phyloP scores from a whole-genome alignment of 805 yeast genomes.

The Pichia ethanolica region DNA sequence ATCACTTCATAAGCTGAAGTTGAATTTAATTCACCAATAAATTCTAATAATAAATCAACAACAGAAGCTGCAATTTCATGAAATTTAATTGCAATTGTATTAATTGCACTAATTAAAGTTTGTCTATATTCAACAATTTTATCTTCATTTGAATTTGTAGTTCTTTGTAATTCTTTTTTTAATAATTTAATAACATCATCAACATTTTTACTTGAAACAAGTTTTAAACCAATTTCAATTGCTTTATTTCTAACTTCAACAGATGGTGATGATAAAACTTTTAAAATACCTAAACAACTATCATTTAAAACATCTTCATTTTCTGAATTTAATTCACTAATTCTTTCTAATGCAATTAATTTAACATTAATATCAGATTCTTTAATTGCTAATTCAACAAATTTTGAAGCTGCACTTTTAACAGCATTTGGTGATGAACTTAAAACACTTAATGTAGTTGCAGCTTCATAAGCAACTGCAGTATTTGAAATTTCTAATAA shows the following conservation, averaged over 20 bases:
- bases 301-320: constrained; percentile 83
- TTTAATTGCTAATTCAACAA: constrained; percentile 80
- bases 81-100: constrained; percentile 79
- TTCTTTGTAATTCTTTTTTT: constrained; percentile 80
- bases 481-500: constrained; percentile 62
- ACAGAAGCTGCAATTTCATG: constrained; percentile 89
- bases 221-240: constrained; percentile 69
- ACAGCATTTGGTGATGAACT: constrained; percentile 57
- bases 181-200: constrained; percentile 88
- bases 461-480: constrained; percentile 86
- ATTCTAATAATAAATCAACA: constrained; percentile 79
- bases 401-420: constrained; percentile 73
- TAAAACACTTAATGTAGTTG: constrained; percentile 61
- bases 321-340: constrained; percentile 62
- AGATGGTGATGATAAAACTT: constrained; percentile 83
- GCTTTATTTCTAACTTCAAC: constrained; percentile 87
- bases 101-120: constrained; percentile 79
- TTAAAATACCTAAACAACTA: constrained; percentile 74
- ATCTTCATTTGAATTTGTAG: constrained; percentile 68
- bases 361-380: constrained; percentile 96
- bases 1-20: constrained; percentile 85
- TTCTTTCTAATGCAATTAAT: constrained; percentile 81
- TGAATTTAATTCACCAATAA: constrained; percentile 77
- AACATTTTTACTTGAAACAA: constrained; percentile 81
- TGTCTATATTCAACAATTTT: constrained; percentile 83